Conservation (phyloP, 495 filamentous ascomycete genomes). For the Penicillium taxi region DNA sequence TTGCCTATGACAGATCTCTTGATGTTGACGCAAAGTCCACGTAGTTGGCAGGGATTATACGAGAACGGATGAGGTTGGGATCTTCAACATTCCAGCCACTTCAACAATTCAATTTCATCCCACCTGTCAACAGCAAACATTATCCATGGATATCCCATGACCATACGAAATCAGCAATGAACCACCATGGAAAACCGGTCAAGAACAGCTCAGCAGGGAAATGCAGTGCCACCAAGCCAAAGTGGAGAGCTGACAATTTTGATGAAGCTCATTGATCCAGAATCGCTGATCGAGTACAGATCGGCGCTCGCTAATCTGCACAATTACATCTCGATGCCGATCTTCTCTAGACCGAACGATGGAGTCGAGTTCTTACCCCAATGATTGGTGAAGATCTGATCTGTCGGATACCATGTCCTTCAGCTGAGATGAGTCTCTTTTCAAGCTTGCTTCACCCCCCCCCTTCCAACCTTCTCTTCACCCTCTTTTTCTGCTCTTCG, state of each 20-base stretch:
- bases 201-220: no score
- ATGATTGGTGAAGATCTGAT: slow-evolving; percentile 9
- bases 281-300: slow-evolving; percentile 14
- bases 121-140: no score
- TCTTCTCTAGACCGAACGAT: slow-evolving; percentile 17
- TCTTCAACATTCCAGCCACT: no score
- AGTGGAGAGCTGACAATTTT: slow-evolving; percentile 22
- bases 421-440: slow-evolving; percentile 10
- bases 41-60: no score
- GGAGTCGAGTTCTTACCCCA: slow-evolving; percentile 5
- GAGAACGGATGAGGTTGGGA: no score
- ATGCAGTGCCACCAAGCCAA: no score
- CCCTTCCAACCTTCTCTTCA: slow-evolving; percentile 3
- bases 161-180: no score
- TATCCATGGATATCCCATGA: no score
- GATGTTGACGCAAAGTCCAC: no score
- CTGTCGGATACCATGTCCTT: slow-evolving; percentile 16
- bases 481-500: background rate
- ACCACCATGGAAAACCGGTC: no score
- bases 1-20: no score
- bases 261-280: slow-evolving; percentile 19
- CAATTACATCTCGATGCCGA: slow-evolving; percentile 29
- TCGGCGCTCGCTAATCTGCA: slow-evolving; percentile 22
- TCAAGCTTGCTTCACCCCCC: slow-evolving; percentile 10
- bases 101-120: no score